phyloP scores from a whole-genome alignment of 164 flowering plant species.

The Nymphaea thermarum region DNA sequence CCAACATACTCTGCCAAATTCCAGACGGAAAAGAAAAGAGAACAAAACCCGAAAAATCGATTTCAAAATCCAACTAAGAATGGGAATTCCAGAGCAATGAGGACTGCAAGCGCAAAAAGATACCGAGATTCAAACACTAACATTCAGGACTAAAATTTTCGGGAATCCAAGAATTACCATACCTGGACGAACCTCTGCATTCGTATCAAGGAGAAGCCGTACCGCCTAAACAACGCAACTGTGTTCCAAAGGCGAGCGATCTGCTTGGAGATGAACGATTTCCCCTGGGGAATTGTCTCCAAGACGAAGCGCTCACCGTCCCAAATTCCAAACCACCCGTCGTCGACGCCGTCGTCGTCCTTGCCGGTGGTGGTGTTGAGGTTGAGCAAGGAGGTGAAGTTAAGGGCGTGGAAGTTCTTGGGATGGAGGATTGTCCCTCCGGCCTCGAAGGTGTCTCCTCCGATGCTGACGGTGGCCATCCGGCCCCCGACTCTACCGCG shows the following conservation, averaged over 20 bases:
- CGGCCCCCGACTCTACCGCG: conserved; percentile 68
- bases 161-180: not conserved
- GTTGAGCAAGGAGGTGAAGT: conserved; percentile 36
- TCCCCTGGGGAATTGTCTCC: conserved; percentile 25
- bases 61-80: not conserved
- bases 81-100: no score
- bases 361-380: conserved; percentile 14
- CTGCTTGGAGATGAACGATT: conserved; percentile 13
- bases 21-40: not conserved
- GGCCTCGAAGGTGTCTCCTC: conserved; percentile 77
- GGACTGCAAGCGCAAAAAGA: no score
- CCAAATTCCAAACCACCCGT: conserved; percentile 57
- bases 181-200: conserved; percentile 74
- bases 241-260: conserved; percentile 30
- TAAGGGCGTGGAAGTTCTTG: conserved; percentile 55
- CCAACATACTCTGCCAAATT: conserved; percentile 40
- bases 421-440: conserved; percentile 92
- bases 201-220: conserved; percentile 56
- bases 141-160: not conserved
- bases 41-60: not conserved
- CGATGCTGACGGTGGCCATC: conserved; percentile 53
- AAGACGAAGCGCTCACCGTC: conserved; percentile 53
- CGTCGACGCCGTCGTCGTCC: conserved; percentile 12
- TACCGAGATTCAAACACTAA: no score
- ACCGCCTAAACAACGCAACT: conserved; percentile 33